Conservation (phyloP, 768 basidiomycete species). For the Tricholoma flavovirens region DNA sequence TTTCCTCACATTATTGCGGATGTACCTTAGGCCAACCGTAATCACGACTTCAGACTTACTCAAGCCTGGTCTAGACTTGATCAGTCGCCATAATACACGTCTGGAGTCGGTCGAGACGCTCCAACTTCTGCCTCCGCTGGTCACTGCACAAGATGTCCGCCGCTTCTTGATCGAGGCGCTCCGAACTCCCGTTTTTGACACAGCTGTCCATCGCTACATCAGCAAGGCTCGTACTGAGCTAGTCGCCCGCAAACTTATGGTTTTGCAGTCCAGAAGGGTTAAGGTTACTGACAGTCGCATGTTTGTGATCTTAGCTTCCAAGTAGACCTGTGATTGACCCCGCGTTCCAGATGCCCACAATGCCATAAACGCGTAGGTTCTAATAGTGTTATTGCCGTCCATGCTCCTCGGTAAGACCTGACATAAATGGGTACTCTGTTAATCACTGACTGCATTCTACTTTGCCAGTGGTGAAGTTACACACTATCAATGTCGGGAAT, state of each 20-base stretch:
- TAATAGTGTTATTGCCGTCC: conserved; percentile 89
- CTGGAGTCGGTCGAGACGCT: conserved; percentile 80
- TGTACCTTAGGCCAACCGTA: conserved; percentile 76
- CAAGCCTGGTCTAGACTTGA: conserved; percentile 79
- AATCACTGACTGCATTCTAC: not conserved
- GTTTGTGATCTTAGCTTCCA: conserved; percentile 42
- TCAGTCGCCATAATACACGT: conserved; percentile 76
- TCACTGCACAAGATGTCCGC: conserved; percentile 75
- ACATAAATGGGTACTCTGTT: not conserved
- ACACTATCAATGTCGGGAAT: conserved; percentile 92
- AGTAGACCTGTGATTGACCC: not conserved
- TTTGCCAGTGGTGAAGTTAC: conserved; percentile 83
- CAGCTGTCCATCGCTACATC: conserved; percentile 61
- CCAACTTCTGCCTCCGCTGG: conserved; percentile 83
- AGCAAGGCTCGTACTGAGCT: conserved; percentile 75
- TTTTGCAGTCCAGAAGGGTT: conserved; percentile 73
- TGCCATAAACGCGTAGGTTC: conserved; percentile 89
- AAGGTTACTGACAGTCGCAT: conserved; percentile 90
- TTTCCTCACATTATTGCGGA: conserved; percentile 79
- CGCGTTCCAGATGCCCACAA: conserved; percentile 72
- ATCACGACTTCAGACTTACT: conserved; percentile 53
- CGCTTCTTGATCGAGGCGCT: conserved; percentile 71
- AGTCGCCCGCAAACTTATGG: conserved; percentile 65
- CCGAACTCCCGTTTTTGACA: conserved; percentile 63
- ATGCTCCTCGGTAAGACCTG: conserved; percentile 68